Base-by-base conservation (phyloP, 2,329 filamentous ascomycete genomes). In the Monascus ruber region DNA sequence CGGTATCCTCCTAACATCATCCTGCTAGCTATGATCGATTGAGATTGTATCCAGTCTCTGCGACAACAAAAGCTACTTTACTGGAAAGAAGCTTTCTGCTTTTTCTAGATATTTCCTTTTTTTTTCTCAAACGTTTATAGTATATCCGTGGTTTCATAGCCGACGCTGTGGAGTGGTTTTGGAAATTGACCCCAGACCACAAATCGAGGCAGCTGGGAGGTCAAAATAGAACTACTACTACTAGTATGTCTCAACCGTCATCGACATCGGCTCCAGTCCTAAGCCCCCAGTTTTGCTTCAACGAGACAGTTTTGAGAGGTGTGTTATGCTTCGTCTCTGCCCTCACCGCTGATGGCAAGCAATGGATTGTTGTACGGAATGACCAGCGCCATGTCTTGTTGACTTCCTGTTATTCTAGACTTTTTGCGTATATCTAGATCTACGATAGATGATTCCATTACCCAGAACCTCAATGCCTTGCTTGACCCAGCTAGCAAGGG, bases 361-460 rank as follows among this genome's bases (percentile, higher is more conserved):
- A 17, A 3, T 17, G 17, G 17, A 17, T 17, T 17, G 17, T 17
- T 29, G 28, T 29, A 29, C 28, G 28, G 28, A 10, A 32, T 24
- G 24, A 36, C 28, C 24, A 25, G 24, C 27, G 24, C 17, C 6
- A 9, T 28, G 7, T 6, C 28, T 28, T 36, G 33, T 26, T 24
- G 10, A 27, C n/a, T 39, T 51, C 11, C 11, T 26, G 37, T 34
- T 40, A 36, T 34, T 42, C 46, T 55, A 94, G 91, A 94, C 60
- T 98, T 98, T 60, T 74, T 98, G 24, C 83, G 87, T 31, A 64
- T 91, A 48, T 95, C 89, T 6, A 79, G 91, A 47, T 73, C 77
- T 38, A 77, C 83, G 35, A 81, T 95, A 54, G 91, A 98, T 64
- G 91, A 98, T 64, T 86, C 84, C 34, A 96, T 98, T 55, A 79